Percentiles rank a stretch among this genome's conserved stretches.
Evolutionary conservation across 2,329 filamentous ascomycete species (phyloP).

Genomic region (Cytospora piceae): DNA sequence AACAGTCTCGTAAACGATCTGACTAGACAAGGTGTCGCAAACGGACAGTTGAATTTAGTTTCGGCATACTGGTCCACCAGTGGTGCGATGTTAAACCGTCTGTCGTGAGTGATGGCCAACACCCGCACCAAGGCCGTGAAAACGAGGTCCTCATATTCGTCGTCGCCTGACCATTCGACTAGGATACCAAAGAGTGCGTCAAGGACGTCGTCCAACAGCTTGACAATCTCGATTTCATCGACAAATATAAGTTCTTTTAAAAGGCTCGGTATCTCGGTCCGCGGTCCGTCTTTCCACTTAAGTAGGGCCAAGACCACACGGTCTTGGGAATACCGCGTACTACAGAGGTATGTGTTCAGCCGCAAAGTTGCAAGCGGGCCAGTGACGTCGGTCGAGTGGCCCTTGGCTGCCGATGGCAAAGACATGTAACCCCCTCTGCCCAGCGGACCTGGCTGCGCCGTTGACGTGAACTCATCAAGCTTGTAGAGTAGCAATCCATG

Average conservation of each 20-base stretch:
- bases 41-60: slow-evolving; percentile 88
- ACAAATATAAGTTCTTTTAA: slow-evolving; percentile 89
- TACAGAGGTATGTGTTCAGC: slow-evolving; percentile 86
- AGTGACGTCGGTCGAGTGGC: slow-evolving; percentile 72
- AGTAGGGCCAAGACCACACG: slow-evolving; percentile 81
- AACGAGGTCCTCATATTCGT: slow-evolving; percentile 89
- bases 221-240: slow-evolving; percentile 96
- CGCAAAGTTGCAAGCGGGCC: slow-evolving; percentile 80
- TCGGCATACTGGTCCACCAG: slow-evolving; percentile 91
- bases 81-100: slow-evolving; percentile 88
- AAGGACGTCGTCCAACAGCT: slow-evolving; percentile 85
- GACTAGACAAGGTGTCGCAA: slow-evolving; percentile 85
- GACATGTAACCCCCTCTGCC: slow-evolving; percentile 87
- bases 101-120: slow-evolving; percentile 90
- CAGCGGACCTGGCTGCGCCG: slow-evolving; percentile 58
- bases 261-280: slow-evolving; percentile 72
- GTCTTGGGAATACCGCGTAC: slow-evolving; percentile 93
- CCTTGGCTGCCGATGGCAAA: slow-evolving; percentile 75
- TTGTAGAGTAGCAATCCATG: slow-evolving; percentile 85
- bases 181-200: slow-evolving; percentile 90
- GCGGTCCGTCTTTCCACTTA: slow-evolving; percentile 79
- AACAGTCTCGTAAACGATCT: slow-evolving; percentile 84
- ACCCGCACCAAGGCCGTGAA: slow-evolving; percentile 90
- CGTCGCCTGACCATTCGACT: slow-evolving; percentile 86
- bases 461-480: slow-evolving; percentile 87